Conservation (phyloP, 1,284 basidiomycete genomes). For the Porogramme epimiltina region DNA sequence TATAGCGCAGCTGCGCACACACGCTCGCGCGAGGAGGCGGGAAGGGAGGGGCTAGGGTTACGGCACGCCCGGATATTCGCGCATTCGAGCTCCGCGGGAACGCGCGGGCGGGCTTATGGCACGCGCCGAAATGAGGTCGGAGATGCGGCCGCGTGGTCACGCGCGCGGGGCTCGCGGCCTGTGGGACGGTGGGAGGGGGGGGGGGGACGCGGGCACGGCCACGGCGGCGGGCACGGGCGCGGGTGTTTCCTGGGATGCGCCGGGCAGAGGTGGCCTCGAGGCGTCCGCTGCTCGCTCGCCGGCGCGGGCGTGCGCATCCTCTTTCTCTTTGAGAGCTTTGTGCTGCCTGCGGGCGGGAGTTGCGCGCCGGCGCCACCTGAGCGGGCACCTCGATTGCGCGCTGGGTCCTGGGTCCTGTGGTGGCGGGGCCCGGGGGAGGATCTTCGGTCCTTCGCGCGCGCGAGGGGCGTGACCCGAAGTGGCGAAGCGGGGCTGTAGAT, state of each 20-base stretch:
- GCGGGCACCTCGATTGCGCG: no score
- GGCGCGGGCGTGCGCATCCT: not conserved
- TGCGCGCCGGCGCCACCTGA: no score
- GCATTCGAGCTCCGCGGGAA: constrained; percentile 10
- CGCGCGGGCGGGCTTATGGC: constrained; percentile 10
- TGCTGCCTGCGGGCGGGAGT: no score
- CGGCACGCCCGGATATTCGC: not conserved
- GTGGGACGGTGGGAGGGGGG: not conserved
- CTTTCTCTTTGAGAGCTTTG: no score
- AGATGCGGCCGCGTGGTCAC: constrained; percentile 12
- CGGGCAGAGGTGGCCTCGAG: not conserved
- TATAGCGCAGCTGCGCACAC: no score
- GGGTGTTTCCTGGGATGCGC: not conserved
- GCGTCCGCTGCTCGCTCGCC: not conserved
- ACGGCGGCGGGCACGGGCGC: not conserved
- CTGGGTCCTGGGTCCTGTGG: no score
- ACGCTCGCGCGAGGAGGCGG: no score
- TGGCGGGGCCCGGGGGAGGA: not conserved
- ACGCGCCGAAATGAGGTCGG: constrained; percentile 19
- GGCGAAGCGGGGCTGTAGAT: no score
- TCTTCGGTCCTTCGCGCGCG: no score
- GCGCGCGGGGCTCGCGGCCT: not conserved
- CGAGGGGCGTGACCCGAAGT: not conserved
- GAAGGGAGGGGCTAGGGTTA: constrained; percentile 9
- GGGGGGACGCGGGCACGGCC: not conserved